phyloP scores from a whole-genome alignment of 139 green algal genomes.

The Chlamydomonas incerta region DNA sequence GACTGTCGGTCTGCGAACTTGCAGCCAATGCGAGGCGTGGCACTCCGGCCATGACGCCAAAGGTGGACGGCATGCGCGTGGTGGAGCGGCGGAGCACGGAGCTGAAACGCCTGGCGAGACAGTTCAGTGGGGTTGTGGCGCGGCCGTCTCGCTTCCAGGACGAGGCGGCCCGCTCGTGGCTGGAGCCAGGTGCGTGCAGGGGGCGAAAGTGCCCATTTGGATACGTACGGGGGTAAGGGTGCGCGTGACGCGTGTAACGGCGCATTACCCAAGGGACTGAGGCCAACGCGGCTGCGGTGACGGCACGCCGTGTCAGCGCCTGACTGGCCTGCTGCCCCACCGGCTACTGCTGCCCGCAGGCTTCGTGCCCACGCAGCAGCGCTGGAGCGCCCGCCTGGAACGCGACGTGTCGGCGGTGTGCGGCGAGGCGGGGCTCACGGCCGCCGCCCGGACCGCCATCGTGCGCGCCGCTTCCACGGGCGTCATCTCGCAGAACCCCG shows the following conservation, averaged over 20 bases:
- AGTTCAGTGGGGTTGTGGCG: conserved; percentile 16
- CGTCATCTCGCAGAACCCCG: conserved; percentile 15
- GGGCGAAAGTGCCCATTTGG: too few relatives aligned
- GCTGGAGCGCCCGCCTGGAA: conserved; percentile 23
- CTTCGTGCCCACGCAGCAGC: conserved; percentile 8
- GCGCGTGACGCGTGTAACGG: too few relatives aligned
- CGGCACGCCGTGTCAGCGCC: too few relatives aligned
- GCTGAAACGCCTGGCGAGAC: background rate
- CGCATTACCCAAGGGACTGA: too few relatives aligned
- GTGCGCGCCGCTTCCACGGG: background rate
- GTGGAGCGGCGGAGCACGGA: conserved; percentile 3
- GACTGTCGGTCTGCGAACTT: too few relatives aligned
- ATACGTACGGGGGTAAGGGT: too few relatives aligned
- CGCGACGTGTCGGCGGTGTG: conserved; percentile 7
- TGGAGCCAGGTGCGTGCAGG: background rate
- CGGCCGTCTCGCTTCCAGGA: conserved; percentile 8
- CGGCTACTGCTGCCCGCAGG: background rate
- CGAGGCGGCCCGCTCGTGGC: background rate
- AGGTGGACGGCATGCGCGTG: background rate
- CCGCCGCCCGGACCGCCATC: background rate
- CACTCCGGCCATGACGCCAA: background rate
- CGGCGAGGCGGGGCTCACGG: conserved; percentile 25
- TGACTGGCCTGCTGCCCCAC: too few relatives aligned
- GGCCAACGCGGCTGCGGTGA: too few relatives aligned
- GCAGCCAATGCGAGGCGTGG: too few relatives aligned